phyloP scores from a whole-genome alignment of 2,329 filamentous ascomycete species.

The Alternaria incomplexa region DNA sequence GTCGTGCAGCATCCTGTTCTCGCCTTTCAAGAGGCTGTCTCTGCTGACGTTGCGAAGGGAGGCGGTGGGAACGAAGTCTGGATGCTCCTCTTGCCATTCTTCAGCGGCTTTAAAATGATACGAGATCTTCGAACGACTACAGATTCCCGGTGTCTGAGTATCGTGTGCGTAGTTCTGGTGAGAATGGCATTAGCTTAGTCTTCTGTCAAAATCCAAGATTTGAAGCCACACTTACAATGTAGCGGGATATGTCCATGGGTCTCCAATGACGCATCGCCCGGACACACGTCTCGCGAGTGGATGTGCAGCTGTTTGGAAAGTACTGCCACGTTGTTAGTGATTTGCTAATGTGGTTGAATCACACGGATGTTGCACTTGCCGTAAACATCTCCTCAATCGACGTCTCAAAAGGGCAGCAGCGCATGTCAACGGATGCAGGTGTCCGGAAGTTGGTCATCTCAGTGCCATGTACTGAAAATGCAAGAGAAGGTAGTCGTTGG shows the following conservation, averaged over 20 bases:
- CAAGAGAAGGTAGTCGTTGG: background rate
- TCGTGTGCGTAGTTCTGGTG: background rate
- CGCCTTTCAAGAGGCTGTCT: background rate
- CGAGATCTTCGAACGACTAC: background rate
- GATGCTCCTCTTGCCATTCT: background rate
- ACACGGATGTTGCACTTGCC: background rate
- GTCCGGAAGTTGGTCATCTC: conserved; percentile 7
- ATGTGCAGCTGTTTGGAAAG: background rate
- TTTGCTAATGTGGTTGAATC: no score
- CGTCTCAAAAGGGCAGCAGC: conserved; percentile 4
- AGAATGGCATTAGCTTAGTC: background rate
- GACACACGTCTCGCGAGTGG: conserved; percentile 5
- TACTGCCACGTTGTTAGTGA: background rate
- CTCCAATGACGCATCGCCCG: conserved; percentile 1
- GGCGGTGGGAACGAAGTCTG: background rate
- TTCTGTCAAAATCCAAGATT: background rate
- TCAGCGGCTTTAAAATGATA: background rate
- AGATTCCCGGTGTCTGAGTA: background rate
- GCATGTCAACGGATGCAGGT: conserved; percentile 5
- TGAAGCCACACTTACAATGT: background rate
- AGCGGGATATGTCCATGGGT: background rate
- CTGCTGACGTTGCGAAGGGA: background rate
- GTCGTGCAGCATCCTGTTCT: background rate
- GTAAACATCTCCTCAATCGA: conserved; percentile 12
- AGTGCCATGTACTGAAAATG: background rate